Conservation (phyloP, 352 stramenopile species). For the Phytophthora fragariaefolia region DNA sequence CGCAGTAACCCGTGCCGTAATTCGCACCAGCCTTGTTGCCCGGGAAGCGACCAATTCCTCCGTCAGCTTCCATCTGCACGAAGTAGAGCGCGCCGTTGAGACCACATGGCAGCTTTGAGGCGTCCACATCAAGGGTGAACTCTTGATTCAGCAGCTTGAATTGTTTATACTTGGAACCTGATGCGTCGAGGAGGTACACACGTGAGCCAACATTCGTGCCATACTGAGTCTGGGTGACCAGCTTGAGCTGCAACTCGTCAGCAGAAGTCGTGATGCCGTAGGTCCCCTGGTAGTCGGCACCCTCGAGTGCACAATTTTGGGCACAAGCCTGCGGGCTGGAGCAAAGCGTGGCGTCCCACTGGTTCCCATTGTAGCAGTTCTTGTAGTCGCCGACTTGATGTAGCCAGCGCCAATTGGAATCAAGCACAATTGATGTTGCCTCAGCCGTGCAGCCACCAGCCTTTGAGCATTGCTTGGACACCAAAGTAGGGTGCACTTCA, state of each 20-base stretch:
- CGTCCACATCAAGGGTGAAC: slow-evolving; percentile 74
- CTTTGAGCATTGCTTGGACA: slow-evolving; percentile 53
- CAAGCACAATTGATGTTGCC: slow-evolving; percentile 65
- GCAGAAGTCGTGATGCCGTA: slow-evolving; percentile 66
- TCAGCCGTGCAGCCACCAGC: slow-evolving; percentile 47
- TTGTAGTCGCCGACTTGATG: slow-evolving; percentile 68
- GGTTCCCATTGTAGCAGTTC: slow-evolving; percentile 72
- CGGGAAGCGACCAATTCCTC: slow-evolving; percentile 50
- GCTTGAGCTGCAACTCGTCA: slow-evolving; percentile 55
- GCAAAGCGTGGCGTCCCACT: slow-evolving; percentile 63
- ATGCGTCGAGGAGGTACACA: slow-evolving; percentile 60
- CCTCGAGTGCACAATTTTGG: slow-evolving; percentile 70
- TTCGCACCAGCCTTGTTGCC: slow-evolving; percentile 61
- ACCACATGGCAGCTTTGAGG: slow-evolving; percentile 68
- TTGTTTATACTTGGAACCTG: slow-evolving; percentile 55
- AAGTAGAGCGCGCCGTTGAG: slow-evolving; percentile 83
- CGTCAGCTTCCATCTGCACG: slow-evolving; percentile 73
- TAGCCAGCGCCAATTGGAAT: slow-evolving; percentile 80
- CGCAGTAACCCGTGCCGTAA: slow-evolving; percentile 79
- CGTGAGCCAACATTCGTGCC: slow-evolving; percentile 68
- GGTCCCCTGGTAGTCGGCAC: slow-evolving; percentile 65
- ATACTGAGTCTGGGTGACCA: slow-evolving; percentile 66
- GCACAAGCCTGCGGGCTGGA: slow-evolving; percentile 52
- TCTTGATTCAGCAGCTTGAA: slow-evolving; percentile 80
- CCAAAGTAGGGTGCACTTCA: slow-evolving; percentile 61